A percentile compares a stretch with the other conserved stretches of the same genome.
Conservation (phyloP, 768 basidiomycete species). For the Russula dissimulans region DNA sequence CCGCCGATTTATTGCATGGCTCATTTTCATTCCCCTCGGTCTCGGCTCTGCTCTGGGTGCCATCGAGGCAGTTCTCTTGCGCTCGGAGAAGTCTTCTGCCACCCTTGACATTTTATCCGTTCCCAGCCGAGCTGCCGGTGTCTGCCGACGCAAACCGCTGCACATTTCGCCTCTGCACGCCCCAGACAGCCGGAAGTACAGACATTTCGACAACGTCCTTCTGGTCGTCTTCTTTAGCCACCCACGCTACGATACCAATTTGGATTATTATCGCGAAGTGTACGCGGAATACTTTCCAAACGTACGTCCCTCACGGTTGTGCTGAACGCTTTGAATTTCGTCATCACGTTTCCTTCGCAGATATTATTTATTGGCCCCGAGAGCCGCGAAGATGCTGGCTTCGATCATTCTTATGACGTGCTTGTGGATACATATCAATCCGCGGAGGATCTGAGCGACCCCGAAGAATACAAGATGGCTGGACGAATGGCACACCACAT, state of each 20-base stretch:
- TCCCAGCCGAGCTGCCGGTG: not conserved
- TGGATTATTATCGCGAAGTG: constrained; percentile 39
- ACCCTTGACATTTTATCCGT: constrained; percentile 3
- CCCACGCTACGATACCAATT: constrained; percentile 36
- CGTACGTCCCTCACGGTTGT: constrained; percentile 24
- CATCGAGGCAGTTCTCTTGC: not conserved
- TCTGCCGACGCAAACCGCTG: constrained; percentile 23
- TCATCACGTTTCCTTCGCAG: constrained; percentile 21
- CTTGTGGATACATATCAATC: constrained; percentile 39
- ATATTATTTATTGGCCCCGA: constrained; percentile 42
- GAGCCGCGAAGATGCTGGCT: constrained; percentile 38
- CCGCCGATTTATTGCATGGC: constrained; percentile 8
- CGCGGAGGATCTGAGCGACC: constrained; percentile 32
- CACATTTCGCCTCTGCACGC: constrained; percentile 12
- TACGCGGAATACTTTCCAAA: constrained; percentile 43
- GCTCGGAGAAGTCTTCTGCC: not conserved
- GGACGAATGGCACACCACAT: constrained; percentile 48
- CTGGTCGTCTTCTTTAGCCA: constrained; percentile 45
- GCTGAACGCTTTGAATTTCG: not conserved
- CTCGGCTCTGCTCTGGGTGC: constrained; percentile 10
- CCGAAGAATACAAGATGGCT: constrained; percentile 33
- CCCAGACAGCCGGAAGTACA: constrained; percentile 24
- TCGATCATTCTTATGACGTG: constrained; percentile 41
- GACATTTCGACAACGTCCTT: constrained; percentile 34
- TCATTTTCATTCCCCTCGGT: not conserved